Evolutionary conservation across 2,329 filamentous ascomycete species (phyloP).

Genomic region (Pestalotiopsis sp.): DNA sequence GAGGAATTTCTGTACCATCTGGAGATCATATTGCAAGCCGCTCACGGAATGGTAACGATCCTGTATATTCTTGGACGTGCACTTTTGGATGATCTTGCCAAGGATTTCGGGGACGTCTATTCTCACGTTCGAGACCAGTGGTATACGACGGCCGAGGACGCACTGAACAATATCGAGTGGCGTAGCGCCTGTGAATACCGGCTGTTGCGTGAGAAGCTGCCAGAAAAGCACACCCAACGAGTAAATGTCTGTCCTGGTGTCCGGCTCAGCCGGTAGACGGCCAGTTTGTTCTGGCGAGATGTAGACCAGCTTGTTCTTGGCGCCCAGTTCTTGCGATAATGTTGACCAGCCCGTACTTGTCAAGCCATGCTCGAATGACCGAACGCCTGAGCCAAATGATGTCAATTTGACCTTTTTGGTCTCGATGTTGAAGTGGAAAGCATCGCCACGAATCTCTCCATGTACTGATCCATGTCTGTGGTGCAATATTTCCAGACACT

Average conservation of each 20-base stretch:
- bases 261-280: constrained; percentile 87
- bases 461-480: constrained; percentile 86
- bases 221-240: constrained; percentile 88
- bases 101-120: constrained; percentile 84
- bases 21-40: constrained; percentile 80
- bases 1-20: constrained; percentile 73
- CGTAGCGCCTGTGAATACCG: constrained; percentile 77
- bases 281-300: constrained; percentile 96
- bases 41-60: constrained; percentile 90
- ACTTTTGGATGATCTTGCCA: constrained; percentile 83
- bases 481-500: constrained; percentile 89
- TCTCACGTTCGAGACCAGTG: constrained; percentile 74
- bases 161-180: constrained; percentile 91
- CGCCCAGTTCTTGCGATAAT: constrained; percentile 80
- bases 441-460: constrained; percentile 87
- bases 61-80: constrained; percentile 84
- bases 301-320: constrained; percentile 86
- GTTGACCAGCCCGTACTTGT: constrained; percentile 84
- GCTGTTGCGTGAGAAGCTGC: constrained; percentile 77
- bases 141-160: constrained; percentile 78
- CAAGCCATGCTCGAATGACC: constrained; percentile 89
- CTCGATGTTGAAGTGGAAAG: constrained; percentile 82
- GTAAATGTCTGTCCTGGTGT: constrained; percentile 91
- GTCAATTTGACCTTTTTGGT: constrained; percentile 75
- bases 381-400: constrained; percentile 83